These are phyloP conservation scores for Alternaria conjuncta DNA, from an alignment of 2,329 filamentous ascomycete genomes.

Conservation along the genomic window DNA sequence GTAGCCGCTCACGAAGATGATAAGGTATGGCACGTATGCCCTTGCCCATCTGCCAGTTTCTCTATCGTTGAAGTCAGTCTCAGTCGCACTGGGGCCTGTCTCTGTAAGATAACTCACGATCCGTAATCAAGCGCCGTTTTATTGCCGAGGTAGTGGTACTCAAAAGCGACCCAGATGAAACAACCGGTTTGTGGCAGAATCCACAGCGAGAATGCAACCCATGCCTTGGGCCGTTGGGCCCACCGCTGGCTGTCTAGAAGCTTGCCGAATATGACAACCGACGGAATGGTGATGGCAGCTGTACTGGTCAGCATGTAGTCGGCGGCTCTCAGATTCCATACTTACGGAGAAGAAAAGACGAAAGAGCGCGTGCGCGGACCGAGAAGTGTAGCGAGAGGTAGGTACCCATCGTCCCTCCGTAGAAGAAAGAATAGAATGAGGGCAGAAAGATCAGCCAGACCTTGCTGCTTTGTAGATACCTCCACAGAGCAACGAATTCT, in stretches of 20 bases:
- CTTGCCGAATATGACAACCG: conserved; percentile 11
- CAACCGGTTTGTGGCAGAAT: conserved; percentile 7
- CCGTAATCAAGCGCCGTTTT: conserved; percentile 5
- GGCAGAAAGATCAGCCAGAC: conserved; percentile 12
- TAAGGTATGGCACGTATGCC: conserved; percentile 12
- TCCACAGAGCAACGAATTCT: conserved; percentile 6
- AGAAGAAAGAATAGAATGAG: conserved; percentile 16
- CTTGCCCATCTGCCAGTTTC: conserved; percentile 4
- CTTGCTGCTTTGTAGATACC: background rate
- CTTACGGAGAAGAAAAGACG: conserved; percentile 14
- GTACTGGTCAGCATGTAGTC: background rate
- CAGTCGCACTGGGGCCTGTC: background rate
- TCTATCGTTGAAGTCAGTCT: background rate
- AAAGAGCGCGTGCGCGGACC: conserved; percentile 14
- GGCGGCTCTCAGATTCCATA: background rate
- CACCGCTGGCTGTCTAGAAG: conserved; percentile 9
- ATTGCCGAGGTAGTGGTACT: conserved; percentile 9
- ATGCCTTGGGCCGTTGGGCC: conserved; percentile 8
- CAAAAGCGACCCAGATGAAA: conserved; percentile 13
- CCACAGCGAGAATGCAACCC: conserved; percentile 9
- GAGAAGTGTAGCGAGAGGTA: conserved; percentile 18
- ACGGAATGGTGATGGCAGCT: conserved; percentile 9
- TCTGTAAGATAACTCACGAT: background rate
- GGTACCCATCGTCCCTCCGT: conserved; percentile 16
- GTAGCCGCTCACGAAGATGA: conserved; percentile 8